A percentile compares a stretch with the other conserved stretches of the same genome.
Conservation (phyloP, 2,329 filamentous ascomycete species). For the Sporothrix phasma region DNA sequence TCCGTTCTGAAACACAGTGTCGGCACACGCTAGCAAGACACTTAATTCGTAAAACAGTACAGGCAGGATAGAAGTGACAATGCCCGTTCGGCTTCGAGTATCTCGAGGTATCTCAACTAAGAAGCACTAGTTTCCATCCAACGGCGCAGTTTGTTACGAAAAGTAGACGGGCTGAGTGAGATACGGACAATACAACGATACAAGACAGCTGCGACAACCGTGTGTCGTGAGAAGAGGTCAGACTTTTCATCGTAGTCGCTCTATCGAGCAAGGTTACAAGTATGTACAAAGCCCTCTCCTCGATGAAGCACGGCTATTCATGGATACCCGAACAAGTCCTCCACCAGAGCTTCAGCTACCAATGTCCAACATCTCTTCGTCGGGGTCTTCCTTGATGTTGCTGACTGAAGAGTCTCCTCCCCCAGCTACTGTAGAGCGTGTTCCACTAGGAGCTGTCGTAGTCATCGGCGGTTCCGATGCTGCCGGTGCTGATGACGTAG, state of each 20-base stretch:
- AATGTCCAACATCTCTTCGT: constrained; percentile 11
- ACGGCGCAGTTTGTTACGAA: background rate
- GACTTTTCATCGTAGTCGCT: background rate
- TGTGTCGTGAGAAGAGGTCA: background rate
- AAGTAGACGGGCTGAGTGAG: background rate
- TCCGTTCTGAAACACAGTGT: background rate
- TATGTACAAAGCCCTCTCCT: background rate
- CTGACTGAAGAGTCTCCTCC: background rate
- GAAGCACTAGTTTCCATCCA: background rate
- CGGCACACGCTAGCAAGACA: background rate
- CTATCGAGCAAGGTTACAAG: background rate
- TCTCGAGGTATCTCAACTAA: background rate
- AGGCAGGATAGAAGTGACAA: too few relatives aligned
- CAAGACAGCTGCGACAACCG: background rate
- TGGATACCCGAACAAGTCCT: too few relatives aligned
- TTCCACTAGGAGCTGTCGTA: constrained; percentile 17
- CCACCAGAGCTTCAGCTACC: background rate
- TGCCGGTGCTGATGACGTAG: background rate
- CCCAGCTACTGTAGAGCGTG: background rate
- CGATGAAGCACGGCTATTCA: background rate
- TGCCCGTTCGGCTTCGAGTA: too few relatives aligned
- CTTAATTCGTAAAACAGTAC: too few relatives aligned
- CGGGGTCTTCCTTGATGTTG: background rate
- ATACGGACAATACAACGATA: background rate
- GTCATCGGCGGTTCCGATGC: constrained; percentile 22